Percentiles rank a stretch among this genome's conserved stretches.
phyloP scores from a whole-genome alignment of 768 basidiomycete species.

The Strobilomyces echinocephalus region DNA sequence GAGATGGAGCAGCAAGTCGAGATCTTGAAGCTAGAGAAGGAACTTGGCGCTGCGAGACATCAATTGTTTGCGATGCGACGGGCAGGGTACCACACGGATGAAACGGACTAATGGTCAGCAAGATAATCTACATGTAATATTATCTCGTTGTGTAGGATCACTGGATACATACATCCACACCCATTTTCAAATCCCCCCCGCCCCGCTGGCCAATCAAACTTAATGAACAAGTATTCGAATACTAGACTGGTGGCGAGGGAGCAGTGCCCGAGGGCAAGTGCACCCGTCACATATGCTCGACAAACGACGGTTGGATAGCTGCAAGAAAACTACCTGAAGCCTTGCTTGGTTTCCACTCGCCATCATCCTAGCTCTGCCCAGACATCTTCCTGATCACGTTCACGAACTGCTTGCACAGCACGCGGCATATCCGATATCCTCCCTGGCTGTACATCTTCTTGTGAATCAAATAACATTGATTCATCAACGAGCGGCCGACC shows the following conservation, averaged over 20 bases:
- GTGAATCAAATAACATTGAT: slow-evolving; percentile 61
- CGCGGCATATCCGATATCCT: slow-evolving; percentile 55
- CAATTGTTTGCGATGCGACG: slow-evolving; percentile 80
- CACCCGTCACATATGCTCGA: background rate
- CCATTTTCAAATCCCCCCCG: too few species aligned
- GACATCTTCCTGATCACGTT: slow-evolving; percentile 62
- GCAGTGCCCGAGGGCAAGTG: background rate
- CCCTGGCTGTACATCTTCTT: slow-evolving; percentile 29
- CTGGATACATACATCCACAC: background rate
- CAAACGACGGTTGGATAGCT: background rate
- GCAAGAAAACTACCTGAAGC: background rate
- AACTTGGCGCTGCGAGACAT: slow-evolving; percentile 81
- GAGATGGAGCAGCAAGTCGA: slow-evolving; percentile 99
- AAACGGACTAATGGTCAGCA: slow-evolving; percentile 51
- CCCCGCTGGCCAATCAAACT: too few species aligned
- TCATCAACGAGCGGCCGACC: slow-evolving; percentile 55
- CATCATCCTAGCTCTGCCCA: slow-evolving; percentile 63
- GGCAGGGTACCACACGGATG: slow-evolving; percentile 85
- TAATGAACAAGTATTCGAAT: background rate
- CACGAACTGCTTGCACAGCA: slow-evolving; percentile 47
- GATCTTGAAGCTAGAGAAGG: slow-evolving; percentile 94
- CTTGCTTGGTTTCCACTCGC: background rate
- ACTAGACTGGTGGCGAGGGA: background rate
- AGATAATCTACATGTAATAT: slow-evolving; percentile 26
- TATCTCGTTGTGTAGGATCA: background rate